These are phyloP conservation scores for Saccharomycopsis sp. DNA, from an alignment of 805 yeast species.

Conservation along the genomic window DNA sequence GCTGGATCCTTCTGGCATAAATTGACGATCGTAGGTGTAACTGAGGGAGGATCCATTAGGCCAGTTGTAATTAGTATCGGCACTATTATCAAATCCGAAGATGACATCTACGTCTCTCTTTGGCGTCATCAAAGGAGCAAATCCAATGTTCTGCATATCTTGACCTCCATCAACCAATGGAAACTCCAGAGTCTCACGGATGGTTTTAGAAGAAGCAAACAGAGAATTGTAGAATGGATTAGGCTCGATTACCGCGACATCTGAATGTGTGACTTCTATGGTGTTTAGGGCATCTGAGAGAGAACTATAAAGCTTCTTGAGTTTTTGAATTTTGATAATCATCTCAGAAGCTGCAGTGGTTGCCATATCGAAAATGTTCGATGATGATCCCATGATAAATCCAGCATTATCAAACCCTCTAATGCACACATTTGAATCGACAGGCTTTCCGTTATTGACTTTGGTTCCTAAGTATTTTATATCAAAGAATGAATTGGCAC, in stretches of 20 bases:
- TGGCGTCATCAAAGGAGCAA: constrained; percentile 37
- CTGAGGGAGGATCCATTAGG: constrained; percentile 17
- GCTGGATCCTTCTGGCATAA: not conserved
- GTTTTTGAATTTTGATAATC: constrained; percentile 29
- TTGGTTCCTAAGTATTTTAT: constrained; percentile 64
- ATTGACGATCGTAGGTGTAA: constrained; percentile 18
- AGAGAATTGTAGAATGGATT: constrained; percentile 40
- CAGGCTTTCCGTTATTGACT: constrained; percentile 52
- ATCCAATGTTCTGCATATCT: constrained; percentile 39
- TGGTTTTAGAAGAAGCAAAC: not conserved
- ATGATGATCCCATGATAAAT: constrained; percentile 75
- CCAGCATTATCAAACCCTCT: constrained; percentile 78
- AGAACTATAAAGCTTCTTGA: constrained; percentile 14
- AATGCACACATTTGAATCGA: constrained; percentile 41
- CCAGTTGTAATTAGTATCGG: constrained; percentile 29
- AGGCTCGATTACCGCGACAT: constrained; percentile 31
- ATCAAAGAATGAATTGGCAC: constrained; percentile 57
- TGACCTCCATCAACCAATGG: constrained; percentile 43
- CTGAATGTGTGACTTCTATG: not conserved
- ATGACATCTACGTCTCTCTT: constrained; percentile 38
- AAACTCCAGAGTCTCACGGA: not conserved
- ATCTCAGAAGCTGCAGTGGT: constrained; percentile 37
- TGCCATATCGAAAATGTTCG: constrained; percentile 68
- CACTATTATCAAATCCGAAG: constrained; percentile 42
- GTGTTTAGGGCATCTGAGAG: not conserved